Evolutionary conservation across 495 filamentous ascomycete species (phyloP).

Genomic region (Penicillium canariense): DNA sequence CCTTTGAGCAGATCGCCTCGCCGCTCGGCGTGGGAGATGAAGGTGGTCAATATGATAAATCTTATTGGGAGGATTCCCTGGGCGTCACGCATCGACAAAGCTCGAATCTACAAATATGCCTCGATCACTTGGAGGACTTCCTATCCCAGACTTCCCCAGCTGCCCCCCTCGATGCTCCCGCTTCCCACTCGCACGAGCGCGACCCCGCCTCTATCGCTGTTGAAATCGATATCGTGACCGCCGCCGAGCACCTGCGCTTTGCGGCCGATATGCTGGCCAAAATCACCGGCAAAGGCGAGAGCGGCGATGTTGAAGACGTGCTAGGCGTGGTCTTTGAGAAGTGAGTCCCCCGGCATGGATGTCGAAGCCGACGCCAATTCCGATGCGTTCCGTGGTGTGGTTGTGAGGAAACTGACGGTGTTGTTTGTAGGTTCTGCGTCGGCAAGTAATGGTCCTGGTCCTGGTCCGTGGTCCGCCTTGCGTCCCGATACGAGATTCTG

Average conservation of each 20-base stretch:
- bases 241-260: constrained; percentile 83
- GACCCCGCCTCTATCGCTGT: constrained; percentile 27
- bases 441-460: constrained; percentile 52
- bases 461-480: not conserved
- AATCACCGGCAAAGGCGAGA: constrained; percentile 84
- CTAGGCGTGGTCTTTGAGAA: constrained; percentile 98
- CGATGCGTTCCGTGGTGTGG: not conserved
- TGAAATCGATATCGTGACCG: constrained; percentile 79
- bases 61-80: constrained; percentile 77
- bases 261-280: constrained; percentile 77
- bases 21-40: constrained; percentile 42
- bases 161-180: not conserved
- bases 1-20: constrained; percentile 73
- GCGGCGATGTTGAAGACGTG: constrained; percentile 93
- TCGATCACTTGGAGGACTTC: constrained; percentile 67
- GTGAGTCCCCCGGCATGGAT: constrained; percentile 43
- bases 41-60: constrained; percentile 42
- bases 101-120: constrained; percentile 71
- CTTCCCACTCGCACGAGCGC: not conserved
- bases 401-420: constrained; percentile 30
- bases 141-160: constrained; percentile 37
- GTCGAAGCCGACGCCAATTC: no score
- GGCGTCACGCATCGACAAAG: constrained; percentile 89
- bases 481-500: not conserved
- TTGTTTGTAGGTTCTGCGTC: constrained; percentile 59